Conservation (phyloP, 2,329 filamentous ascomycete genomes). For the Aspergillus neoniger region DNA sequence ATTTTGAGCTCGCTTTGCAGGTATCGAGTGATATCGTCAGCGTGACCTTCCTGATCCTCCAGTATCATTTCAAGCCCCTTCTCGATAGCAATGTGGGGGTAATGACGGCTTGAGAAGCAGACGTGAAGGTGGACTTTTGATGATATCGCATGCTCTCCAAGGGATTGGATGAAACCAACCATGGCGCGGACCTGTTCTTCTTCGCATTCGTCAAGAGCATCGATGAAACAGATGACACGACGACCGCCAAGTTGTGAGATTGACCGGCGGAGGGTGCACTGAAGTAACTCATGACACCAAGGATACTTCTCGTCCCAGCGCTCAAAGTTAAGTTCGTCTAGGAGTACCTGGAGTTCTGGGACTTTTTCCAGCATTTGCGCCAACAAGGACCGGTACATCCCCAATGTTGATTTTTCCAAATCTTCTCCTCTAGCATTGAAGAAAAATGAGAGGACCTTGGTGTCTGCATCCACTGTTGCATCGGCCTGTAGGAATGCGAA, state of each 20-base stretch:
- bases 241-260: conserved; percentile 28
- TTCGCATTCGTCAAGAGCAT: conserved; percentile 49
- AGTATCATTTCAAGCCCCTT: conserved; percentile 36
- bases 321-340: not conserved
- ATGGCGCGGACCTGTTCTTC: conserved; percentile 40
- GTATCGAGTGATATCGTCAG: conserved; percentile 41
- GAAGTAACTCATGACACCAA: conserved; percentile 26
- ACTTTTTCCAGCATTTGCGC: conserved; percentile 46
- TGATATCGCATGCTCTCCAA: conserved; percentile 25
- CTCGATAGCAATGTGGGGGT: conserved; percentile 40
- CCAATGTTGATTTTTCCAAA: conserved; percentile 49
- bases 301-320: not conserved
- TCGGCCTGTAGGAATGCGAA: conserved; percentile 25
- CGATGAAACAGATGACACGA: conserved; percentile 40
- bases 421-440: conserved; percentile 51
- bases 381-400: conserved; percentile 56
- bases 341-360: conserved; percentile 36
- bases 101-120: conserved; percentile 47
- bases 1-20: conserved; percentile 31
- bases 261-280: conserved; percentile 29
- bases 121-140: conserved; percentile 23
- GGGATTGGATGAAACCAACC: conserved; percentile 35
- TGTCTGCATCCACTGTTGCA: not conserved
- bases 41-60: conserved; percentile 42
- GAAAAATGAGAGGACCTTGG: conserved; percentile 48